phyloP scores from a whole-genome alignment of 441 rosid genomes.

The Arabidopsis lyrata region DNA sequence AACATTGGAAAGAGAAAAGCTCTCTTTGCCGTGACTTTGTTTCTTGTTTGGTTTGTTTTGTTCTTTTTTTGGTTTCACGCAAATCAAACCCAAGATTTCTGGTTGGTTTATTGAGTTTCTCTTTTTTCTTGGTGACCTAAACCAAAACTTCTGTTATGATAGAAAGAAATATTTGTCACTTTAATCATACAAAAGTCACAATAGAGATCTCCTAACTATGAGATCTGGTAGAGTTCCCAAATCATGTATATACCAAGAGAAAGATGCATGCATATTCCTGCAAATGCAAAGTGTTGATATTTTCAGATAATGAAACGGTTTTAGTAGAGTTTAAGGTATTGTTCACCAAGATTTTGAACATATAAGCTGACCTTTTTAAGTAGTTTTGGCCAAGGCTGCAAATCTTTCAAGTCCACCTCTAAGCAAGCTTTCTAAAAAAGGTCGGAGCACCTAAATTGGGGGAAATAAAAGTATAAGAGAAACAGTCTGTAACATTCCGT shows the following conservation, averaged over 20 bases:
- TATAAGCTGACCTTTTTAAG: constrained; percentile 23
- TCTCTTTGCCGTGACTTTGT: constrained; percentile 31
- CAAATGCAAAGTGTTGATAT: constrained; percentile 23
- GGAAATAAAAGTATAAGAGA: not conserved
- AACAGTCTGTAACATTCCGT: not conserved
- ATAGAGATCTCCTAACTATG: constrained; percentile 12
- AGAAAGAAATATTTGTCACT: constrained; percentile 19
- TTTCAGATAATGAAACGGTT: constrained; percentile 15
- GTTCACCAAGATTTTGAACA: not conserved
- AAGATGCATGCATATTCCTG: constrained; percentile 28
- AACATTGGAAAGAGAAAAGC: not conserved
- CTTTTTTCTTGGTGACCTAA: constrained; percentile 30
- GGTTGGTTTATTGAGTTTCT: not conserved
- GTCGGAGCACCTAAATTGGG: constrained; percentile 67
- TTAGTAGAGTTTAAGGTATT: not conserved
- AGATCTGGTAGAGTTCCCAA: not conserved
- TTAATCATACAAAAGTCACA: constrained; percentile 29
- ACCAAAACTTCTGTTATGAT: constrained; percentile 8
- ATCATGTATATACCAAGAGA: constrained; percentile 23
- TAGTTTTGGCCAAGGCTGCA: constrained; percentile 62
- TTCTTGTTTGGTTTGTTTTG: constrained; percentile 36
- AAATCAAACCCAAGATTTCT: constrained; percentile 12
- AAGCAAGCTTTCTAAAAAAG: constrained; percentile 73
- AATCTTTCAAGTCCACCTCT: constrained; percentile 73
- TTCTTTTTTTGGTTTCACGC: not conserved